Conservation (phyloP, 768 basidiomycete species). For the Rhodotorula diobovata region DNA sequence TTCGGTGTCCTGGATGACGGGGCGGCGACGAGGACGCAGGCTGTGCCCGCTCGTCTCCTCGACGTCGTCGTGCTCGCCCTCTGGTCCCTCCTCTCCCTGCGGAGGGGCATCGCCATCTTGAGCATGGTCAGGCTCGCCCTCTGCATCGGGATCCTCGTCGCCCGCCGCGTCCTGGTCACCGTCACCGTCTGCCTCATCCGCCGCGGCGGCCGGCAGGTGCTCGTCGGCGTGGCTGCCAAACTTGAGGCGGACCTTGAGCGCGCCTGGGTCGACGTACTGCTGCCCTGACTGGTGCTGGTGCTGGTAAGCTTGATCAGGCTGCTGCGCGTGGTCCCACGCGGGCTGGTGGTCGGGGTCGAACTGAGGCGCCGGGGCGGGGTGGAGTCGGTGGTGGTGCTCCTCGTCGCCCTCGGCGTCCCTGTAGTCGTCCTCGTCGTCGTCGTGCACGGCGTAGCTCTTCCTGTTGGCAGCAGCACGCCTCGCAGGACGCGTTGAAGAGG, state of each 20-base stretch:
- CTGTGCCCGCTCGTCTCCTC: not conserved
- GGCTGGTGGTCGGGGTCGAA: constrained; percentile 2
- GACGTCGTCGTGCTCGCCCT: not conserved
- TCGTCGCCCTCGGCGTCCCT: not conserved
- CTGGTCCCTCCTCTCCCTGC: not conserved
- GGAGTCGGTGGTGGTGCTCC: not conserved
- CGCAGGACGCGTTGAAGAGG: not conserved
- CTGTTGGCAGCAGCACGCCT: not conserved
- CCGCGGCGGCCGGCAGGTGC: not conserved
- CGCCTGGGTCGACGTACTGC: not conserved
- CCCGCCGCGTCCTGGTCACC: constrained; percentile 2
- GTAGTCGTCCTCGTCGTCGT: not conserved
- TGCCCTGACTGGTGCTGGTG: not conserved
- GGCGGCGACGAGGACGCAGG: not conserved
- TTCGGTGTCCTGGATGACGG: not conserved
- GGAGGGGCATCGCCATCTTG: not conserved
- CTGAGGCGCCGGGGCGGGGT: not conserved
- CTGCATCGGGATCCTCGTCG: constrained; percentile 8
- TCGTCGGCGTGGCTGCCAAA: not conserved
- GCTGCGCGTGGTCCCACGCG: not conserved
- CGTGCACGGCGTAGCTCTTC: not conserved
- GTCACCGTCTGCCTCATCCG: not conserved
- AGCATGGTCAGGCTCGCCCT: not conserved
- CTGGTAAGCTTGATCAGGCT: not conserved
- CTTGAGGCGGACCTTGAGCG: not conserved